Base-by-base conservation (phyloP, 495 filamentous ascomycete genomes). In the Aspergillus baeticus region DNA sequence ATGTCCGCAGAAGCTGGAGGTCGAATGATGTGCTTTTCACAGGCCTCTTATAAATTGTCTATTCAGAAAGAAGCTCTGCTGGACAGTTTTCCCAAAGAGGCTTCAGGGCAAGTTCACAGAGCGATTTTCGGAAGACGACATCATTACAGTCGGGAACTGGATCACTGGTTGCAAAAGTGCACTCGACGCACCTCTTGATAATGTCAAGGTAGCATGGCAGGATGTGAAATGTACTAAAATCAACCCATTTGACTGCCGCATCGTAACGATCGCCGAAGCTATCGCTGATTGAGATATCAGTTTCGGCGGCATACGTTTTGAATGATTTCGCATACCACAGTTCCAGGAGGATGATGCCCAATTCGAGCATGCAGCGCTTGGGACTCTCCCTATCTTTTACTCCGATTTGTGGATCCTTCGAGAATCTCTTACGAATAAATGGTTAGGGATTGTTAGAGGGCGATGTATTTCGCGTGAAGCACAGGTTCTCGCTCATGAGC, bases 271-370 rank as follows among this genome's bases (percentile, higher is more conserved):
- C 15, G 17, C 47, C n/a, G 17, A 26, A 33, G 23, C 13, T 8
- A 11, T 26, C 43, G 7, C 23, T 17, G 23, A 31, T 46, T 22
- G 1, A 5, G 21, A 14, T 10, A 2, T 46, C 43, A 6, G 29
- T n/a, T 10, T 14, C 18, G 42, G 10, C 14, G 1, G 47, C 21
- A 17, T n/a, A n/a, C n/a, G n/a, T n/a, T n/a, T 59, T 14, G 7
- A 46, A 13, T 18, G 7, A n/a, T 10, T 1, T n/a, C 14, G 20
- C 18, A 21, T 59, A 42, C 41, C 26, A 51, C 1, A 59, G n/a
- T 18, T 54, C 56, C 1, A 59, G 48, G 5, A 59, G 49, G 6
- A 59, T 17, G 20, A 59, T 54, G 3, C 56, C 56, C 2, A 59
- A 49, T 21, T 59, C 39, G 11, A 59, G 41, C 33, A 59, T 29